Evolutionary conservation across 2,329 filamentous ascomycete genomes (phyloP).

Genomic region (Polychaeton citri): DNA sequence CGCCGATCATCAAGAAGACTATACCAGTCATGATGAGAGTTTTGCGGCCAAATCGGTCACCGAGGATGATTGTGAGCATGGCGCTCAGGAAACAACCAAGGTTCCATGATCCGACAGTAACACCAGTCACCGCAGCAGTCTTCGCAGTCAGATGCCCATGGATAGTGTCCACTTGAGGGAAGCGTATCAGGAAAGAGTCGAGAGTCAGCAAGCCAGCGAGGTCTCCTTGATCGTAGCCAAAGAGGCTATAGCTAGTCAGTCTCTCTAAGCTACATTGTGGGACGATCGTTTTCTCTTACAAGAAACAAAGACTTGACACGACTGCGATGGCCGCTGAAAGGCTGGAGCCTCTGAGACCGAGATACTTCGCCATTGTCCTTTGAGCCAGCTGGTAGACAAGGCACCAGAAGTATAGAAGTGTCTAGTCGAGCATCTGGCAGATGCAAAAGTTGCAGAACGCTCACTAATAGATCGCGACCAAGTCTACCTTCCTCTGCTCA

Average conservation of each 20-base stretch:
- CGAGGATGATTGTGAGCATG: slow-evolving; percentile 32
- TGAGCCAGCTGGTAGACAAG: no score
- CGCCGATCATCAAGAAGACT: slow-evolving; percentile 44
- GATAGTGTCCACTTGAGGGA: slow-evolving; percentile 28
- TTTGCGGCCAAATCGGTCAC: slow-evolving; percentile 45
- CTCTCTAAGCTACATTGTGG: neutral
- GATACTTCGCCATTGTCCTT: slow-evolving; percentile 1
- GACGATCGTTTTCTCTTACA: slow-evolving; percentile 2
- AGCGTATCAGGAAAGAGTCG: slow-evolving; percentile 40
- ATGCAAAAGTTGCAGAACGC: no score
- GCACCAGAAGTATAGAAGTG: no score
- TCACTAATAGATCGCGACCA: no score
- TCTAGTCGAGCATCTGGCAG: no score
- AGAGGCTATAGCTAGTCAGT: slow-evolving; percentile 10
- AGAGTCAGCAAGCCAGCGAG: slow-evolving; percentile 49
- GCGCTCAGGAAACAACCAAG: slow-evolving; percentile 33
- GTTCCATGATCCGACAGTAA: slow-evolving; percentile 28
- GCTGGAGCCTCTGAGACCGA: slow-evolving; percentile 1
- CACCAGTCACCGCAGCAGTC: slow-evolving; percentile 28
- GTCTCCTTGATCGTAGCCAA: slow-evolving; percentile 50
- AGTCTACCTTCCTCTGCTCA: no score
- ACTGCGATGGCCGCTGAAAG: slow-evolving; percentile 1
- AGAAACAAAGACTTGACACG: slow-evolving; percentile 1
- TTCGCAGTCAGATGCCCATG: slow-evolving; percentile 19
- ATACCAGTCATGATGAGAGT: slow-evolving; percentile 47